These are phyloP conservation scores for Talaromyces ruber DNA, from an alignment of 495 filamentous ascomycete genomes.

Conservation along the genomic window DNA sequence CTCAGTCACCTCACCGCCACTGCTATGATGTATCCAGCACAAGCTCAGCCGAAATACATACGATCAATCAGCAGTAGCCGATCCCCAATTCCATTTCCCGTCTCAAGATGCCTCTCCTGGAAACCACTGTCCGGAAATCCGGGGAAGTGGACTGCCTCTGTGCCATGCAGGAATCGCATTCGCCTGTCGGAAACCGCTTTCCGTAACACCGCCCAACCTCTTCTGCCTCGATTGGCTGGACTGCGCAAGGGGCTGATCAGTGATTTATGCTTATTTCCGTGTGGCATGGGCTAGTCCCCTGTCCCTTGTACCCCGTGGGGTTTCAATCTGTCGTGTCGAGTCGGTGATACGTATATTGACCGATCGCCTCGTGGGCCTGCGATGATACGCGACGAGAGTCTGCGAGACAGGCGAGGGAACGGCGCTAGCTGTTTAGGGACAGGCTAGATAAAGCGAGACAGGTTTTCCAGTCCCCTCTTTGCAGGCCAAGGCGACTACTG, in stretches of 20 bases:
- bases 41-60: too few species aligned
- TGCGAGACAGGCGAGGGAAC: not conserved
- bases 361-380: too few species aligned
- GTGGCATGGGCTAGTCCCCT: not conserved
- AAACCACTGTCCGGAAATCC: not conserved
- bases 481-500: too few species aligned
- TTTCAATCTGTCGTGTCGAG: not conserved
- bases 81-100: not conserved
- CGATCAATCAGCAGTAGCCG: too few species aligned
- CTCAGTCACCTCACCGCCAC: not conserved
- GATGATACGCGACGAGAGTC: not conserved
- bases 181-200: constrained; percentile 4
- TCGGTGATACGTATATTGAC: too few species aligned
- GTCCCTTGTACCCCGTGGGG: not conserved
- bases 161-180: not conserved
- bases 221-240: not conserved
- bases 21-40: not conserved
- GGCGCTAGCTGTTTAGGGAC: not conserved
- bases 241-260: not conserved
- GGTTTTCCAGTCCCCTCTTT: not conserved
- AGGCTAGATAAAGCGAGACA: not conserved
- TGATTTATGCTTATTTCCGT: not conserved
- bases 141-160: not conserved
- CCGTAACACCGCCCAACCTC: not conserved
- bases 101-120: not conserved